Percentiles rank a stretch among this genome's conserved stretches.
phyloP scores from a whole-genome alignment of 805 yeast genomes.

The Phaffomyces antillensis region DNA sequence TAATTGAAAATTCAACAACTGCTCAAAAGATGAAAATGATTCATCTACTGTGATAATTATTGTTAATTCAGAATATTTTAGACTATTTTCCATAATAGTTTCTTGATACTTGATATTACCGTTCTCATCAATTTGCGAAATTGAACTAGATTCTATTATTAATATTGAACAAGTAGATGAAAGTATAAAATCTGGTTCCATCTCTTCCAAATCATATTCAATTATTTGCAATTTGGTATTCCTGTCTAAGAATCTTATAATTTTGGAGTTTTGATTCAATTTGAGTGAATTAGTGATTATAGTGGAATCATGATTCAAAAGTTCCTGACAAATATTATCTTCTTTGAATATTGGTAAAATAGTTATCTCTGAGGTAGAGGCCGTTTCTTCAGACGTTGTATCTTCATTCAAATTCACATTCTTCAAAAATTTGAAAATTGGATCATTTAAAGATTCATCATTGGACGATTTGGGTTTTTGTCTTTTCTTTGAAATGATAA shows the following conservation, averaged over 20 bases:
- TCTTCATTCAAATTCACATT: neutral
- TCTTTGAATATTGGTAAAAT: neutral
- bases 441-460: neutral
- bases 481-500: conserved; percentile 7
- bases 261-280: conserved; percentile 1
- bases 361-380: too few relatives aligned
- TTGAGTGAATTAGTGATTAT: conserved; percentile 3
- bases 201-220: conserved; percentile 12
- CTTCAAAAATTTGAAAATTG: neutral
- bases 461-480: neutral
- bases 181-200: conserved; percentile 14
- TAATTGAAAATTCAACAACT: conserved; percentile 11
- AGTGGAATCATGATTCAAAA: neutral
- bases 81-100: conserved; percentile 1
- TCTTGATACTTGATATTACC: conserved; percentile 7
- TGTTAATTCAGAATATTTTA: conserved; percentile 1
- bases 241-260: conserved; percentile 1
- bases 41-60: conserved; percentile 5
- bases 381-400: too few relatives aligned
- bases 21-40: neutral
- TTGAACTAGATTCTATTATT: conserved; percentile 3
- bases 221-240: conserved; percentile 1
- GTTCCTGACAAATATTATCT: neutral
- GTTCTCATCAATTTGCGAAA: conserved; percentile 10
- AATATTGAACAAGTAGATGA: conserved; percentile 10